Evolutionary conservation across 1,284 basidiomycete genomes (phyloP).

Genomic region (Rhodotorula sp.): DNA sequence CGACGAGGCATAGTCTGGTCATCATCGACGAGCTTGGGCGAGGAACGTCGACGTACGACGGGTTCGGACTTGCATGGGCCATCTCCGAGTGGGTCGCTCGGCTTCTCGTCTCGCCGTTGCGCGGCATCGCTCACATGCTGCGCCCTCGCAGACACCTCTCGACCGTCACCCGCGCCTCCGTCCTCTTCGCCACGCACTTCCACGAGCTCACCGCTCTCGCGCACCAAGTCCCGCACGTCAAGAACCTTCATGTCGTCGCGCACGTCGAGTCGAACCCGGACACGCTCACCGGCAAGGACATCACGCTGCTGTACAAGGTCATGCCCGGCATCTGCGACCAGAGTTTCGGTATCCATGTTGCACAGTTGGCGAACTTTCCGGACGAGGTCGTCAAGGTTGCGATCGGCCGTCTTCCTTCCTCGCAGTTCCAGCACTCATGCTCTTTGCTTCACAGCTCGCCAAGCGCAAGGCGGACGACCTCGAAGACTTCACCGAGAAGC

Average conservation of each 20-base stretch:
- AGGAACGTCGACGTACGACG: conserved; percentile 98
- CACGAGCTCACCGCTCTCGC: conserved; percentile 93
- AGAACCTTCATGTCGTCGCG: conserved; percentile 93
- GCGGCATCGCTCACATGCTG: not conserved
- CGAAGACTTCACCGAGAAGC: conserved; percentile 68
- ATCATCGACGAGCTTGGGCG: conserved; percentile 98
- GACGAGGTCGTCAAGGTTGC: conserved; percentile 85
- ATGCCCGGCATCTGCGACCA: conserved; percentile 78
- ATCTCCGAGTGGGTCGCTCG: conserved; percentile 77
- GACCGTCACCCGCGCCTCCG: conserved; percentile 84
- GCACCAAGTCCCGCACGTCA: conserved; percentile 79
- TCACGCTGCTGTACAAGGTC: conserved; percentile 93
- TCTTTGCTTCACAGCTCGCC: conserved; percentile 64
- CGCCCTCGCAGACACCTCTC: conserved; percentile 72
- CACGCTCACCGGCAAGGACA: conserved; percentile 60
- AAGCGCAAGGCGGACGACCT: conserved; percentile 93
- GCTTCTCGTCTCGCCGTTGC: not conserved
- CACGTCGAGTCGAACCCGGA: conserved; percentile 74
- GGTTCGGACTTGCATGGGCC: conserved; percentile 97
- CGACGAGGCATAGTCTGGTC: conserved; percentile 87
- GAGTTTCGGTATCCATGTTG: conserved; percentile 98
- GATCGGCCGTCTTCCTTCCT: conserved; percentile 21
- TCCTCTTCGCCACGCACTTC: conserved; percentile 94
- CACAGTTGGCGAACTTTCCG: conserved; percentile 93
- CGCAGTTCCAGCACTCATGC: not conserved